Conservation (phyloP, 495 filamentous ascomycete species). For the Xylaria palmicola region DNA sequence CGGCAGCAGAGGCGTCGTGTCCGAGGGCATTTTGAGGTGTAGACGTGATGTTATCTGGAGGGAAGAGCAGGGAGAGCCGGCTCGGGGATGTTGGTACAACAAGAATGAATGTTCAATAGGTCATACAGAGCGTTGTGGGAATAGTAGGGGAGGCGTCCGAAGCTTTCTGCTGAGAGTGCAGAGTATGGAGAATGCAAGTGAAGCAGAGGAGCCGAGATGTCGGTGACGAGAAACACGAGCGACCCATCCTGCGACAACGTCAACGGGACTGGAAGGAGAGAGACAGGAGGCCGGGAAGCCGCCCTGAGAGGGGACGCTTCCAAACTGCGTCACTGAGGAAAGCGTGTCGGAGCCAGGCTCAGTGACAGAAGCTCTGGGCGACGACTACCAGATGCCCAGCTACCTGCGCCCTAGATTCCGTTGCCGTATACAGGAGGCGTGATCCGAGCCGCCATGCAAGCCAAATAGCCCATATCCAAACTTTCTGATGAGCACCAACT, state of each 20-base stretch:
- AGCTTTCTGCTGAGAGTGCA: not conserved
- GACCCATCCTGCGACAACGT: not conserved
- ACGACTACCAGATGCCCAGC: not conserved
- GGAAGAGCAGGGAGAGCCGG: slow-evolving; percentile 3
- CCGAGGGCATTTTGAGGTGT: slow-evolving; percentile 22
- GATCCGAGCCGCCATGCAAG: not conserved
- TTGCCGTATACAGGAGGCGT: not conserved
- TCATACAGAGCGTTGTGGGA: slow-evolving; percentile 9
- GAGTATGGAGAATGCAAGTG: not conserved
- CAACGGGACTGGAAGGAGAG: not conserved
- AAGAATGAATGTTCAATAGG: slow-evolving; percentile 15
- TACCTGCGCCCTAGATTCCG: too few relatives aligned
- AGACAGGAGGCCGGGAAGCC: too few relatives aligned
- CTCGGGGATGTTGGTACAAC: not conserved
- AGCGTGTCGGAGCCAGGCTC: not conserved
- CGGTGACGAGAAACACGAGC: not conserved
- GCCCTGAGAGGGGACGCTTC: too few relatives aligned
- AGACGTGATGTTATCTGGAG: not conserved
- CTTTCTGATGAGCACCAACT: too few relatives aligned
- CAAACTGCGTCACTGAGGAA: not conserved
- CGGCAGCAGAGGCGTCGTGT: slow-evolving; percentile 41
- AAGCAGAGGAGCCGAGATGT: not conserved
- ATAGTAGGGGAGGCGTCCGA: not conserved
- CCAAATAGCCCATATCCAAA: too few relatives aligned
- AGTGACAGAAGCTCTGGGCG: not conserved